Conservation (phyloP, 2,329 filamentous ascomycete genomes). For the Ploettnerulaceae sp. region DNA sequence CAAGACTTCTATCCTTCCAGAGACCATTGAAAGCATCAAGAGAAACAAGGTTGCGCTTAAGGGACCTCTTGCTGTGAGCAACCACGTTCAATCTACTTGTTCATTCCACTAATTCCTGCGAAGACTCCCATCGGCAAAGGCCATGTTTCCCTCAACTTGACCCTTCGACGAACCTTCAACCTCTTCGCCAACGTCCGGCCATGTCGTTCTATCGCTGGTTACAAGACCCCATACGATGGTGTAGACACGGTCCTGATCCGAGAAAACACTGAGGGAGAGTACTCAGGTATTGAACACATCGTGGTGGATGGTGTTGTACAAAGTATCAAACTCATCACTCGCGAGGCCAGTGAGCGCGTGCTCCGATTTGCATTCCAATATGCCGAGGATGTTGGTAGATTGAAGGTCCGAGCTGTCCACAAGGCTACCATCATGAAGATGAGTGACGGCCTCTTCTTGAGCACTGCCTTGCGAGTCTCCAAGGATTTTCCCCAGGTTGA, state of each 20-base stretch:
- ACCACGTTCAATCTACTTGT: constrained; percentile 18
- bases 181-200: constrained; percentile 99
- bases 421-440: constrained; percentile 99
- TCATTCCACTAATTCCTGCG: constrained; percentile 14
- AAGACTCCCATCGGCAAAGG: constrained; percentile 96
- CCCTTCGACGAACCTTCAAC: constrained; percentile 98
- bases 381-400: constrained; percentile 86
- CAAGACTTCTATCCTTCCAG: constrained; percentile 90
- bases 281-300: constrained; percentile 97
- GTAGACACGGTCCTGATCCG: constrained; percentile 97
- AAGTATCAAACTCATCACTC: constrained; percentile 99
- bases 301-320: constrained; percentile 97
- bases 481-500: constrained; percentile 96
- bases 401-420: constrained; percentile 96
- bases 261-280: constrained; percentile 99
- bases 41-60: constrained; percentile 97
- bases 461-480: constrained; percentile 75
- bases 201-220: constrained; percentile 93
- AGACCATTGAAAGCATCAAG: constrained; percentile 87
- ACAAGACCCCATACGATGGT: constrained; percentile 96
- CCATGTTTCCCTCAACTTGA: constrained; percentile 98
- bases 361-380: constrained; percentile 98
- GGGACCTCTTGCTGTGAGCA: constrained; percentile 85
- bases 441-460: constrained; percentile 97
- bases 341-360: constrained; percentile 89